Conservation (phyloP, 768 basidiomycete genomes). For the Lactarius vividus region DNA sequence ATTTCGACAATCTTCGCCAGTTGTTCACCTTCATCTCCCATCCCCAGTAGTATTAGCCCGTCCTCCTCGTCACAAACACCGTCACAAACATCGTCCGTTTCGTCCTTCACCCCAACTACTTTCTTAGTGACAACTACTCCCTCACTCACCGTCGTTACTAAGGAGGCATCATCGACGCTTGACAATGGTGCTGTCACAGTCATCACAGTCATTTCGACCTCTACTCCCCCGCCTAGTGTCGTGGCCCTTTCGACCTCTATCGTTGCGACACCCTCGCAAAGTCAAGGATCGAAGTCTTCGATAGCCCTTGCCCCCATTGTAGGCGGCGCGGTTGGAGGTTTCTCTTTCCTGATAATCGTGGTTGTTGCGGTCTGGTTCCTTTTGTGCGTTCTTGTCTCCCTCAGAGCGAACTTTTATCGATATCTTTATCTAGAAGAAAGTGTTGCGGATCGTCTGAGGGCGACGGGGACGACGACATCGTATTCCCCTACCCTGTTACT, state of each 20-base stretch:
- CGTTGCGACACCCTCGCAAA: neutral
- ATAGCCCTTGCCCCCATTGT: constrained; percentile 14
- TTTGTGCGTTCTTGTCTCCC: constrained; percentile 16
- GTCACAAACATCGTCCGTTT: neutral
- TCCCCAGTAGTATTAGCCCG: neutral
- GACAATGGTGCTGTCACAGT: constrained; percentile 1
- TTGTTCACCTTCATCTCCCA: constrained; percentile 1
- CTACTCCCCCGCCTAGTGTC: constrained; percentile 15
- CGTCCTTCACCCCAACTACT: neutral
- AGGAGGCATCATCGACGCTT: constrained; percentile 7
- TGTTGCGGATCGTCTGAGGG: constrained; percentile 5
- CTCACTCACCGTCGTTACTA: constrained; percentile 9
- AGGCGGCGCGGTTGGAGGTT: constrained; percentile 25
- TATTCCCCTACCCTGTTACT: constrained; percentile 26
- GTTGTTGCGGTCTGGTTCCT: constrained; percentile 22
- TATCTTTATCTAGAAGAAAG: constrained; percentile 14
- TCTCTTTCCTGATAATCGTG: constrained; percentile 10
- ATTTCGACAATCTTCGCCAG: constrained; percentile 24
- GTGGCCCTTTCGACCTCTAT: constrained; percentile 2
- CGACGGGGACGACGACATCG: constrained; percentile 18
- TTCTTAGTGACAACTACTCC: constrained; percentile 9
- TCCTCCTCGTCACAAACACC: neutral
- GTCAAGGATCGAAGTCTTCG: constrained; percentile 5
- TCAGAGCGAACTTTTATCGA: neutral
- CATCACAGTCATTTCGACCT: constrained; percentile 5